Evolutionary conservation across 176 grass and related monocot genomes (phyloP).

Genomic region (Microstegium vimineum): DNA sequence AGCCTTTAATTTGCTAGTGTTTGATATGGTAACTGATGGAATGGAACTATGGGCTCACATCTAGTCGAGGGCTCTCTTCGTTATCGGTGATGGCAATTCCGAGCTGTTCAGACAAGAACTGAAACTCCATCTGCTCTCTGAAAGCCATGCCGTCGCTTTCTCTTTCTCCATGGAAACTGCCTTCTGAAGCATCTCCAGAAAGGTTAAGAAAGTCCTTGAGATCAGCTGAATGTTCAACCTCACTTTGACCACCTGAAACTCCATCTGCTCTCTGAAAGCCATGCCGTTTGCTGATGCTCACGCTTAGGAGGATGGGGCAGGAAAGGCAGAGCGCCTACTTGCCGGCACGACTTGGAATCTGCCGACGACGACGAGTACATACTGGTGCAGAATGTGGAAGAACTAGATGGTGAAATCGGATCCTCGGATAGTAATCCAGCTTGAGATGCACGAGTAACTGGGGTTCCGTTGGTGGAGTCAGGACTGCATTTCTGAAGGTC

Average conservation of each 20-base stretch:
- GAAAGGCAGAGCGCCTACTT: conserved; percentile 42
- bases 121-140: conserved; percentile 67
- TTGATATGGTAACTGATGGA: neutral
- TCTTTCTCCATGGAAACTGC: conserved; percentile 38
- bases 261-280: too few species aligned
- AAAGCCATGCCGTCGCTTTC: conserved; percentile 33
- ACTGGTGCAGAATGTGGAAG: conserved; percentile 74
- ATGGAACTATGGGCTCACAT: conserved; percentile 48
- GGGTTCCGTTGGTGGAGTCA: conserved; percentile 10
- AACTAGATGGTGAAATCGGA: conserved; percentile 26
- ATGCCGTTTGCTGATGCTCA: neutral
- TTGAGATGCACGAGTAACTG: conserved; percentile 18
- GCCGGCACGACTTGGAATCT: conserved; percentile 17
- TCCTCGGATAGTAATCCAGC: conserved; percentile 9
- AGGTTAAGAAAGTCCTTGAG: conserved; percentile 66
- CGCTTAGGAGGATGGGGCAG: conserved; percentile 61
- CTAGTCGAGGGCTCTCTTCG: conserved; percentile 54
- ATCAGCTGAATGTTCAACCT: conserved; percentile 39
- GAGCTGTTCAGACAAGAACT: conserved; percentile 80
- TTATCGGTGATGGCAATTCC: conserved; percentile 57
- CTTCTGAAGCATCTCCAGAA: conserved; percentile 44
- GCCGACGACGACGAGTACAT: conserved; percentile 45
- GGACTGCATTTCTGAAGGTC: conserved; percentile 20
- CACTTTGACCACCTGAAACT: neutral
- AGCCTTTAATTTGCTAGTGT: neutral